These are phyloP conservation scores for Phyllosticta ampelicida DNA, from an alignment of 2,329 filamentous ascomycete species.

Conservation along the genomic window DNA sequence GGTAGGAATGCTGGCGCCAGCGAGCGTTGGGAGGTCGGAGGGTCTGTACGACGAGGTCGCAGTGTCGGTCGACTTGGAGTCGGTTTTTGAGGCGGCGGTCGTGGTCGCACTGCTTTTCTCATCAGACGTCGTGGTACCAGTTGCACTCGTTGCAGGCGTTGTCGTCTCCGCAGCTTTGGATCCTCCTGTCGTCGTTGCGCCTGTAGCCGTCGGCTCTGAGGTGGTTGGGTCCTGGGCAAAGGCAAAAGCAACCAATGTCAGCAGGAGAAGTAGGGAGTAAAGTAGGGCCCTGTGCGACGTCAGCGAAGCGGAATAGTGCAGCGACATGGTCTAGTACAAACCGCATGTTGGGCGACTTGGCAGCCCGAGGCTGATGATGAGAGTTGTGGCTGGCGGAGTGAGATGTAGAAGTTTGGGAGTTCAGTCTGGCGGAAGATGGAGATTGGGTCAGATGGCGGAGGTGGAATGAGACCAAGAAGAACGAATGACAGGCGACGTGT, in stretches of 20 bases:
- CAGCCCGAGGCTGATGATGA: background rate
- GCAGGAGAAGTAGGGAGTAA: conserved; percentile 6
- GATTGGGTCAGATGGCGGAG: background rate
- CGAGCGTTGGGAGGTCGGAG: conserved; percentile 43
- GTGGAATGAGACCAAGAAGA: conserved; percentile 3
- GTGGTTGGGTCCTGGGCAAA: conserved; percentile 13
- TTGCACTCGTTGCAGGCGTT: conserved; percentile 9
- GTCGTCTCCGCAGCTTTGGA: conserved; percentile 12
- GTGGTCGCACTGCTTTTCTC: conserved; percentile 17
- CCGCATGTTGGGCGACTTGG: conserved; percentile 7
- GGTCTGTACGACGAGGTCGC: conserved; percentile 16
- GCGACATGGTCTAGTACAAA: background rate
- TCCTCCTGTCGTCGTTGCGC: conserved; percentile 12
- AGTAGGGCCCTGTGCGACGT: conserved; percentile 2
- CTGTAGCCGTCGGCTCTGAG: conserved; percentile 12
- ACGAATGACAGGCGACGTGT: background rate
- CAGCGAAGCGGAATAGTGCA: background rate
- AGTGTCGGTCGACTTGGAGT: conserved; percentile 11
- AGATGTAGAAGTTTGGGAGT: background rate
- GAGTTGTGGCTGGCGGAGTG: background rate
- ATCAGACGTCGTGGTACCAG: conserved; percentile 12
- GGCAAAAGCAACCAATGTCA: conserved; percentile 13
- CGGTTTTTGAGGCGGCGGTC: conserved; percentile 11
- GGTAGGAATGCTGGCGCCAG: conserved; percentile 51
- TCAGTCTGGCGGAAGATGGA: background rate